A percentile compares a stretch with the other conserved stretches of the same genome.
phyloP scores from a whole-genome alignment of 495 filamentous ascomycete genomes.

The Apiosordaria backusii region DNA sequence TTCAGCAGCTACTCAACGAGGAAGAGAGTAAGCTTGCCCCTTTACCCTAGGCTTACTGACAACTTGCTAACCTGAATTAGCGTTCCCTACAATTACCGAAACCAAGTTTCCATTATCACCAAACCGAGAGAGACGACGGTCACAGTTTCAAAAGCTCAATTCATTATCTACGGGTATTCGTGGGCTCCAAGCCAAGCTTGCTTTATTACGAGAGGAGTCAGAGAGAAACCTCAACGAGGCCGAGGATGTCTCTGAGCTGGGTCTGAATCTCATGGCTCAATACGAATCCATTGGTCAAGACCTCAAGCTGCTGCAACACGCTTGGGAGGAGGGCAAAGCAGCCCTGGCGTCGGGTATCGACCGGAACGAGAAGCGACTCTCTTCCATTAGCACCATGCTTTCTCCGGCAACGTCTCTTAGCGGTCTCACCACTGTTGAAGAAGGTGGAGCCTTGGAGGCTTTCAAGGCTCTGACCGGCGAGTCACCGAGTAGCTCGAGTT shows the following conservation, averaged over 20 bases:
- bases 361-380: slow-evolving; percentile 63
- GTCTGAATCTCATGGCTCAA: slow-evolving; percentile 72
- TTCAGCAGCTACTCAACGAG: slow-evolving; percentile 70
- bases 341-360: slow-evolving; percentile 72
- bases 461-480: slow-evolving; percentile 73
- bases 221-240: slow-evolving; percentile 69
- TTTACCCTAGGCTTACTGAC: background rate
- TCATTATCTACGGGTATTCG: slow-evolving; percentile 87
- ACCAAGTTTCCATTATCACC: slow-evolving; percentile 69
- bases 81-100: slow-evolving; percentile 45
- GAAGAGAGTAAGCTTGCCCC: slow-evolving; percentile 67
- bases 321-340: slow-evolving; percentile 85
- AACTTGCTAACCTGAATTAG: slow-evolving; percentile 16
- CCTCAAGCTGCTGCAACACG: slow-evolving; percentile 74
- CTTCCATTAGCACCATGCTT: slow-evolving; percentile 63
- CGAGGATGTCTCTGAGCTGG: slow-evolving; percentile 69
- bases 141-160: slow-evolving; percentile 80
- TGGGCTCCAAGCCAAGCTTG: slow-evolving; percentile 91
- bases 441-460: slow-evolving; percentile 67
- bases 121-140: slow-evolving; percentile 71
- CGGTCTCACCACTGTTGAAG: slow-evolving; percentile 78
- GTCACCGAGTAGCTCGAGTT: slow-evolving; percentile 35
- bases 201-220: slow-evolving; percentile 86
- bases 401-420: slow-evolving; percentile 79
- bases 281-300: slow-evolving; percentile 94